Percentiles rank a stretch among this genome's conserved stretches.
phyloP scores from a whole-genome alignment of 805 yeast genomes.

The Lipomyces sp. region DNA sequence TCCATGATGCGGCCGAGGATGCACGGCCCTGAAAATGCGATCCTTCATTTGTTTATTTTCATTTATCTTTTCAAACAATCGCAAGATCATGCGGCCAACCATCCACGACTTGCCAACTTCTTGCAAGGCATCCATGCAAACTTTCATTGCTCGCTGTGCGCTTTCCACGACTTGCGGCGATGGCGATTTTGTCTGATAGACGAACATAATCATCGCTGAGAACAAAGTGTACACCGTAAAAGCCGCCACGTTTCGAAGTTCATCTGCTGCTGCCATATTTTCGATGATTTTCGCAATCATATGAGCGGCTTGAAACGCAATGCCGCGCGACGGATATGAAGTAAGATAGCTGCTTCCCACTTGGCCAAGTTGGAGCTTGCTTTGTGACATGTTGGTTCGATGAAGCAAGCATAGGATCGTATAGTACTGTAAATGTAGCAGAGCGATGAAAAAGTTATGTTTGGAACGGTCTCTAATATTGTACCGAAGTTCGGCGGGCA shows the following conservation, averaged over 20 bases:
- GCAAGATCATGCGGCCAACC: conserved; percentile 57
- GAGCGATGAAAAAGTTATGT: conserved; percentile 62
- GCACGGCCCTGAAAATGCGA: conserved; percentile 29
- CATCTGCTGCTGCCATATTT: conserved; percentile 56
- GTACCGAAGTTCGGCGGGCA: conserved; percentile 67
- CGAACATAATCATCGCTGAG: conserved; percentile 69
- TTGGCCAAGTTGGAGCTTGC: conserved; percentile 34
- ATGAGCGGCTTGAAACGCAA: conserved; percentile 80
- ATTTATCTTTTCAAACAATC: conserved; percentile 52
- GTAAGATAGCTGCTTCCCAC: conserved; percentile 23
- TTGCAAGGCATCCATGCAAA: conserved; percentile 47
- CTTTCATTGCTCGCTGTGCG: conserved; percentile 47
- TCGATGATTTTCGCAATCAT: conserved; percentile 69
- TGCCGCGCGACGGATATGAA: conserved; percentile 75
- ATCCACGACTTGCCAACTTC: conserved; percentile 58
- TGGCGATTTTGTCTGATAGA: conserved; percentile 63
- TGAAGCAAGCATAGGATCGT: conserved; percentile 73
- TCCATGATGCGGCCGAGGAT: conserved; percentile 22
- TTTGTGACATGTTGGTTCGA: conserved; percentile 62
- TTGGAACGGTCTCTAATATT: conserved; percentile 59
- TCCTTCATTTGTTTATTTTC: conserved; percentile 39
- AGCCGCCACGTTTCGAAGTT: conserved; percentile 61
- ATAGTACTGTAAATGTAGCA: conserved; percentile 71
- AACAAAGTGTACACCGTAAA: conserved; percentile 62
- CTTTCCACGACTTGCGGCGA: conserved; percentile 47